Evolutionary conservation across 2,329 filamentous ascomycete species (phyloP).

Genomic region (Didymella lethalis): DNA sequence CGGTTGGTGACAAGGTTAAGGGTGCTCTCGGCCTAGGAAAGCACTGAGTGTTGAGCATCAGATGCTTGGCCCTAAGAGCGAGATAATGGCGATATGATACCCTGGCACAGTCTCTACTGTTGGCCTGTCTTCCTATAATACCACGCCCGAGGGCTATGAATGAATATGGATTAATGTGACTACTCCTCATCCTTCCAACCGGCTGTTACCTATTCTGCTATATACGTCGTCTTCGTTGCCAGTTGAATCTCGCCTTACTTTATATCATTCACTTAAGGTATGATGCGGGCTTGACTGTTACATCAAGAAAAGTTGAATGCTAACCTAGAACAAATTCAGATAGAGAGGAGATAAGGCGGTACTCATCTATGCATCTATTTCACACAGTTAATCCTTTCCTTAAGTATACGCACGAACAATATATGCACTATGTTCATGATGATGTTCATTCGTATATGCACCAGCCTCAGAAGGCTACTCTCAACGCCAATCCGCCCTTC

Average conservation of each 20-base stretch:
- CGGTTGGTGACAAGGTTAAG: slow-evolving; percentile 59
- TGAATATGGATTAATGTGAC: slow-evolving; percentile 7
- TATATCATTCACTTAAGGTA: neutral
- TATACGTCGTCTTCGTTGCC: neutral
- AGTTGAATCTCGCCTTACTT: neutral
- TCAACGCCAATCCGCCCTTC: slow-evolving; percentile 9
- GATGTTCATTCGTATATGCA: slow-evolving; percentile 1
- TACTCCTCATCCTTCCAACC: no score
- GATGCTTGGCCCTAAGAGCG: neutral
- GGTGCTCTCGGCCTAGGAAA: slow-evolving; percentile 56
- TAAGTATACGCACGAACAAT: neutral
- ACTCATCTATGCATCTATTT: no score
- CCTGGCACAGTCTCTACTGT: slow-evolving; percentile 11
- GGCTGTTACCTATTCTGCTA: neutral
- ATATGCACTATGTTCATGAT: neutral
- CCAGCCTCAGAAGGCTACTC: neutral
- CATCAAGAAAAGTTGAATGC: no score
- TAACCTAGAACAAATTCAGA: no score
- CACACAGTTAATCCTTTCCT: neutral
- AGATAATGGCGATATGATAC: slow-evolving; percentile 16
- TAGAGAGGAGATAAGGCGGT: no score
- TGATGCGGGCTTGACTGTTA: neutral
- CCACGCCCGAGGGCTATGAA: slow-evolving; percentile 28
- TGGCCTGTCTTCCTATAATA: slow-evolving; percentile 25
- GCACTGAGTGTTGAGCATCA: slow-evolving; percentile 38